Conservation (phyloP, 352 stramenopile genomes). For the Globisporangium ultimum region DNA sequence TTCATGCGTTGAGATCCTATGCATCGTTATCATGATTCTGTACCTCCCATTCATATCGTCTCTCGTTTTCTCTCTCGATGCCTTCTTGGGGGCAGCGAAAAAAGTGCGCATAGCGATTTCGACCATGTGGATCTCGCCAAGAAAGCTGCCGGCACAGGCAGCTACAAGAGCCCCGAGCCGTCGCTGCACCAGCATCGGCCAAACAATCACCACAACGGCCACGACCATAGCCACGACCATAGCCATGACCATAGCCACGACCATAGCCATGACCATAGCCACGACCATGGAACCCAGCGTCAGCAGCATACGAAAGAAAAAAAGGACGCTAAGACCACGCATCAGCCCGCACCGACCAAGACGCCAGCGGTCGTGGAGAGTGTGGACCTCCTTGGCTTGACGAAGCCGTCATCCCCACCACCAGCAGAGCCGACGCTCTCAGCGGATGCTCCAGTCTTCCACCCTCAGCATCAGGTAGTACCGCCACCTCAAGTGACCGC, state of each 20-base stretch:
- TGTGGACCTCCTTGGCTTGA: conserved; percentile 44
- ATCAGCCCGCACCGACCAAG: conserved; percentile 18
- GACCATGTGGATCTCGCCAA: conserved; percentile 25
- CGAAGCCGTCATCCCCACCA: conserved; percentile 21
- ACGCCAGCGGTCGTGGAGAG: conserved; percentile 20
- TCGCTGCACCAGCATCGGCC: neutral
- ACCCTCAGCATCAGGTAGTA: conserved; percentile 8
- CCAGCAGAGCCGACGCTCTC: neutral
- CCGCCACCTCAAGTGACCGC: neutral
- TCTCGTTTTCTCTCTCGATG: too few relatives aligned
- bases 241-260: neutral
- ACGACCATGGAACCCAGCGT: too few relatives aligned
- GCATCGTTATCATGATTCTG: too few relatives aligned
- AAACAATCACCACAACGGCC: conserved; percentile 1
- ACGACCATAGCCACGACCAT: neutral
- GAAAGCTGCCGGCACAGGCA: conserved; percentile 22
- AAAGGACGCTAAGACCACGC: conserved; percentile 2
- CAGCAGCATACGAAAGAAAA: too few relatives aligned
- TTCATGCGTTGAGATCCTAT: too few relatives aligned
- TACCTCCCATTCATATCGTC: too few relatives aligned
- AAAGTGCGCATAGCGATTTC: conserved; percentile 14
- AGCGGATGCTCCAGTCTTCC: conserved; percentile 11
- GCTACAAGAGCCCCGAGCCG: conserved; percentile 23
- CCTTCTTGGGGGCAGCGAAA: conserved; percentile 19
- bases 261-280: neutral